A percentile compares a stretch with the other conserved stretches of the same genome.
Evolutionary conservation across 2,329 filamentous ascomycete species (phyloP).

Genomic region (Escovopsis weberi): DNA sequence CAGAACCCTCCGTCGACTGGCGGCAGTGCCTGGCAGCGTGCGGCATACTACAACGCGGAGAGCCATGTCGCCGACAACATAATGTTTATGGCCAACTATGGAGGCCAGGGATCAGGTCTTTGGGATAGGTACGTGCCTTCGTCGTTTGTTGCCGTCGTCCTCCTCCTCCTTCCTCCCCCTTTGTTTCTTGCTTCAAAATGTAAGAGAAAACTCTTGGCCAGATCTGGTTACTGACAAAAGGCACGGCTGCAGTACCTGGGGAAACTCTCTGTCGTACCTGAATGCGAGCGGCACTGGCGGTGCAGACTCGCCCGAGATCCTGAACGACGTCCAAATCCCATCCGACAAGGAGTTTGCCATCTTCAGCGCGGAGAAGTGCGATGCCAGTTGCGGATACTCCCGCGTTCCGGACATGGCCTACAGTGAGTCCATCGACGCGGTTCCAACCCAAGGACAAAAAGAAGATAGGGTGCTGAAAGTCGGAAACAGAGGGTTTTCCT

Average conservation of each 20-base stretch:
- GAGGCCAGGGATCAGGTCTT: slow-evolving; percentile 27
- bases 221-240: background rate
- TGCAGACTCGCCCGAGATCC: slow-evolving; percentile 22
- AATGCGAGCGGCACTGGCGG: slow-evolving; percentile 26
- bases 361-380: slow-evolving; percentile 29
- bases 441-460: too few species aligned
- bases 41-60: slow-evolving; percentile 30
- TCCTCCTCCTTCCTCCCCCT: background rate
- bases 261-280: slow-evolving; percentile 31
- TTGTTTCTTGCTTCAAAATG: background rate
- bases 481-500: slow-evolving; percentile 47
- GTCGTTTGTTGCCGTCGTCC: too few species aligned
- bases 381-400: slow-evolving; percentile 28
- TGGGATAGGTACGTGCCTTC: slow-evolving; percentile 23
- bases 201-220: too few species aligned
- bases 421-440: slow-evolving; percentile 17
- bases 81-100: slow-evolving; percentile 34
- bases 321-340: slow-evolving; percentile 24
- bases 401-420: slow-evolving; percentile 30
- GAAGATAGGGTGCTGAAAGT: background rate
- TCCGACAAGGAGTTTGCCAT: slow-evolving; percentile 33
- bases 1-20: slow-evolving; percentile 1
- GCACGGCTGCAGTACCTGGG: slow-evolving; percentile 15
- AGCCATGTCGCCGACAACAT: slow-evolving; percentile 26
- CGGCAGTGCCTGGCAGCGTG: slow-evolving; percentile 24